Conservation (phyloP, 2,329 filamentous ascomycete genomes). For the Fusarium haematococcum region DNA sequence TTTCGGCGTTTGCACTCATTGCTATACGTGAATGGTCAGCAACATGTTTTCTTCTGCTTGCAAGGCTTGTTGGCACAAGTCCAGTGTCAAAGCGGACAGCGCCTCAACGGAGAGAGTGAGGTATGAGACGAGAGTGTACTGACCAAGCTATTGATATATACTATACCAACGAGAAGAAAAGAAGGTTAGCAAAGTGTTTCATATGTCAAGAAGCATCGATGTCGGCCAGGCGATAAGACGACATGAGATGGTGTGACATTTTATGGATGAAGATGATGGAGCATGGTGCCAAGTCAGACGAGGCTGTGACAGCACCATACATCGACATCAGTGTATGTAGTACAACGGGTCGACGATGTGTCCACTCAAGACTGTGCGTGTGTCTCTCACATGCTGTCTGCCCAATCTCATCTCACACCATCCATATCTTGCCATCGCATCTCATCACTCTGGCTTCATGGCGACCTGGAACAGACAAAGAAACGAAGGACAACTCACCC, state of each 20-base stretch:
- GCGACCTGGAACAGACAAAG: slow-evolving; percentile 3
- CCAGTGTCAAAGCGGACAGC: not conserved
- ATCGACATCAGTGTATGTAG: slow-evolving; percentile 12
- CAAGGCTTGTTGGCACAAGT: not conserved
- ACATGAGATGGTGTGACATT: not conserved
- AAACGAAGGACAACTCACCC: slow-evolving; percentile 55
- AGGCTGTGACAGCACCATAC: slow-evolving; percentile 1
- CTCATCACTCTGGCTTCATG: slow-evolving; percentile 7
- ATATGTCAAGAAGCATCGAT: not conserved
- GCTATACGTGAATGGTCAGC: slow-evolving; percentile 51
- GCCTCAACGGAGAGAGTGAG: not conserved
- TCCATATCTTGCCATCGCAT: not conserved
- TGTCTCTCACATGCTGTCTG: slow-evolving; percentile 3
- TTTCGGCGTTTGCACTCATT: slow-evolving; percentile 82
- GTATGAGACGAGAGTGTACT: slow-evolving; percentile 41
- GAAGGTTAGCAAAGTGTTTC: slow-evolving; percentile 31
- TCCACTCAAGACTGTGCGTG: not conserved
- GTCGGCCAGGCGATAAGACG: not conserved
- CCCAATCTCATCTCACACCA: slow-evolving; percentile 8
- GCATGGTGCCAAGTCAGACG: not conserved
- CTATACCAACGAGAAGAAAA: slow-evolving; percentile 45
- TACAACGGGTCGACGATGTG: slow-evolving; percentile 6
- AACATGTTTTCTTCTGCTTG: not conserved
- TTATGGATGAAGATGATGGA: not conserved
- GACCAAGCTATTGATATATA: slow-evolving; percentile 74